Conservation (phyloP, 176 grass and related monocot species). For the Zea luxurians region DNA sequence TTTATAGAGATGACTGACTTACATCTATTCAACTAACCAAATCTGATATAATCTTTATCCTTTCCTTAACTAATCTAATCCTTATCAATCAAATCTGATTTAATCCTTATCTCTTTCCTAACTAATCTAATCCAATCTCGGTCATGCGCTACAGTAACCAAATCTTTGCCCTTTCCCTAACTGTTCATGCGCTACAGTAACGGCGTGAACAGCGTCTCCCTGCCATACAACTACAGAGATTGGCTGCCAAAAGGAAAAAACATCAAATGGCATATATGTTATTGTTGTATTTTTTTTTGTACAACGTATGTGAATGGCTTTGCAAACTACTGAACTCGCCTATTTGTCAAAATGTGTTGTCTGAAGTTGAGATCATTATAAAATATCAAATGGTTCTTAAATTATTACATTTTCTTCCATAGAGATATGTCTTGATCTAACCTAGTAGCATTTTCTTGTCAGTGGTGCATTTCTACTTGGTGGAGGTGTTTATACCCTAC, state of each 20-base stretch:
- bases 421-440: not conserved
- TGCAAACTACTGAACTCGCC: not conserved
- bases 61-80: too few species aligned
- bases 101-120: too few species aligned
- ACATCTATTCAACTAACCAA: too few species aligned
- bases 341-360: constrained; percentile 1
- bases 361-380: not conserved
- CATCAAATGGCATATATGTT: not conserved
- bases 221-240: not conserved
- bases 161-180: too few species aligned
- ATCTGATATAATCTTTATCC: too few species aligned
- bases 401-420: not conserved
- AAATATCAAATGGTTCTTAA: not conserved
- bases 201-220: too few species aligned
- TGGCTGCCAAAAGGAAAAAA: not conserved
- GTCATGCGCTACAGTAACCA: too few species aligned
- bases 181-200: too few species aligned
- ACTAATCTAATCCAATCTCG: too few species aligned
- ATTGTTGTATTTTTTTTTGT: not conserved
- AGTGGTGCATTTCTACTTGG: constrained; percentile 84
- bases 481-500: constrained; percentile 77
- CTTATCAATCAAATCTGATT: too few species aligned
- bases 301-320: not conserved
- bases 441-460: constrained; percentile 22
- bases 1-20: too few species aligned